Evolutionary conservation across 148 eudicot species (phyloP).

Genomic region (Limonium bicolor): DNA sequence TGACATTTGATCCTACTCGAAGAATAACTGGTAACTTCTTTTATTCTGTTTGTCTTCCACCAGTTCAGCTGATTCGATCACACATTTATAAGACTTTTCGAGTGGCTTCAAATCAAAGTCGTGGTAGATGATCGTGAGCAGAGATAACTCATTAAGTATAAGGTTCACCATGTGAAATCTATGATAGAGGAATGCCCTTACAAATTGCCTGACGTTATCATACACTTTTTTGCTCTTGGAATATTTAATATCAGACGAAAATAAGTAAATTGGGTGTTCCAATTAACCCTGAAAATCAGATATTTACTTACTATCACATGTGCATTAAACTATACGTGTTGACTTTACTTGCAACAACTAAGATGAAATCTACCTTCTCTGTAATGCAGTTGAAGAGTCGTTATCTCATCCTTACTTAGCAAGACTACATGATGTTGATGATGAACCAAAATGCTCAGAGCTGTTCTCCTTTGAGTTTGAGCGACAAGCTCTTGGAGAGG

Average conservation of each 20-base stretch:
- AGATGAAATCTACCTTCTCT: neutral
- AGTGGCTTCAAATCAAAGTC: neutral
- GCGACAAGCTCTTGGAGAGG: slow-evolving; percentile 54
- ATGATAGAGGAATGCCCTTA: neutral
- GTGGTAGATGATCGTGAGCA: neutral
- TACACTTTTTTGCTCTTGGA: neutral
- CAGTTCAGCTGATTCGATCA: neutral
- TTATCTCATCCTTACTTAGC: slow-evolving; percentile 73
- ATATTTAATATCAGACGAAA: neutral
- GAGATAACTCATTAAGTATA: neutral
- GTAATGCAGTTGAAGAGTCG: slow-evolving; percentile 63
- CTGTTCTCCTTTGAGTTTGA: slow-evolving; percentile 82
- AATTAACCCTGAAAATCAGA: neutral
- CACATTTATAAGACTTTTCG: neutral
- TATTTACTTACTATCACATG: neutral
- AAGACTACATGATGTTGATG: slow-evolving; percentile 58
- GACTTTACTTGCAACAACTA: neutral
- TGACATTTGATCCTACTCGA: slow-evolving; percentile 65
- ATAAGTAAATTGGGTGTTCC: neutral
- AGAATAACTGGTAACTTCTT: slow-evolving; percentile 57
- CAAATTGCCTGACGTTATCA: neutral
- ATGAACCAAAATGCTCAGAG: slow-evolving; percentile 55
- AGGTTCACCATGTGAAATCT: neutral
- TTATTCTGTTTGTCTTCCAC: neutral
- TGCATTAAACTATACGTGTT: neutral